Evolutionary conservation across 2,329 filamentous ascomycete species (phyloP).

Genomic region (Sporothrix schenckii): DNA sequence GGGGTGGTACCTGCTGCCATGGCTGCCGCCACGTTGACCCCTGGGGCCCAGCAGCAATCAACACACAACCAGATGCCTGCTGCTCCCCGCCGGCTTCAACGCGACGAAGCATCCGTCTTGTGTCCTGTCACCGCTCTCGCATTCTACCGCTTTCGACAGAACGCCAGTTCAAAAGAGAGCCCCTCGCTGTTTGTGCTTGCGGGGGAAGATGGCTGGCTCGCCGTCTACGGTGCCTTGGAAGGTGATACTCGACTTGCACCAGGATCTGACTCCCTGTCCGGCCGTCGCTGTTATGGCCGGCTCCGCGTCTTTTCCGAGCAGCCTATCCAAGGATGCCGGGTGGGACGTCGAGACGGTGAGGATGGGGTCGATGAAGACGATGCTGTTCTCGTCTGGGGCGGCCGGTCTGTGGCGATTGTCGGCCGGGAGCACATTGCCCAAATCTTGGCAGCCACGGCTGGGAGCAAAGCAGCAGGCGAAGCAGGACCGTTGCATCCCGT

Average conservation of each 20-base stretch:
- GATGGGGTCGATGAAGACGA: slow-evolving; percentile 29
- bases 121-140: slow-evolving; percentile 64
- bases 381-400: slow-evolving; percentile 70
- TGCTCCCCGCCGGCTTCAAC: not conserved
- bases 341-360: slow-evolving; percentile 40
- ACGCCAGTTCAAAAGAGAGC: slow-evolving; percentile 33
- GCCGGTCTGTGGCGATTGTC: slow-evolving; percentile 57
- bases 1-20: slow-evolving; percentile 14
- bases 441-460: slow-evolving; percentile 39
- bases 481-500: slow-evolving; percentile 26
- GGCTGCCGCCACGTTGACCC: slow-evolving; percentile 5
- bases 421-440: slow-evolving; percentile 42
- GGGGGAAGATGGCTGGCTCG: slow-evolving; percentile 63
- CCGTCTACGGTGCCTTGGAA: slow-evolving; percentile 52
- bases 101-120: slow-evolving; percentile 42
- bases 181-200: slow-evolving; percentile 47
- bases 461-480: not conserved
- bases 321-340: slow-evolving; percentile 71
- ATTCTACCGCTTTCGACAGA: slow-evolving; percentile 47
- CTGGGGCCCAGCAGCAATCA: not conserved
- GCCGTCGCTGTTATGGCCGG: slow-evolving; percentile 42
- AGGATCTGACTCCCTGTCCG: too few species aligned
- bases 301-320: slow-evolving; percentile 66
- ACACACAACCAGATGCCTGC: not conserved
- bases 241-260: not conserved